Evolutionary conservation across 371 early-diverging fungal genomes (phyloP).

Genomic region (Apophysomyces trapeziformis): DNA sequence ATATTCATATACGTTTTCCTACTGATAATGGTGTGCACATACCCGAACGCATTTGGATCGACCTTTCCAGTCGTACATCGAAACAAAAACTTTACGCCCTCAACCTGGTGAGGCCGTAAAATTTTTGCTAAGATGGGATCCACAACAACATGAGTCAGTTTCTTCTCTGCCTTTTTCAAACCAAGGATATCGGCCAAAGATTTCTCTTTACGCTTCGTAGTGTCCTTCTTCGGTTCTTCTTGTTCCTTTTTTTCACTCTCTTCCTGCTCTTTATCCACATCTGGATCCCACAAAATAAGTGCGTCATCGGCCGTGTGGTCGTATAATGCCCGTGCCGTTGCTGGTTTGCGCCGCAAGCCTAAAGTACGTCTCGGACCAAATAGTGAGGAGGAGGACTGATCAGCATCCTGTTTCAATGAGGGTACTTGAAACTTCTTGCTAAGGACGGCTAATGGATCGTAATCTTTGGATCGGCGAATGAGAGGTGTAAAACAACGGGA

Average conservation of each 20-base stretch:
- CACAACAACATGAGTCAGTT: slow-evolving; percentile 65
- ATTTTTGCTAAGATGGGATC: slow-evolving; percentile 87
- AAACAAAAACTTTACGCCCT: slow-evolving; percentile 91
- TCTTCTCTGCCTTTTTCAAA: slow-evolving; percentile 54
- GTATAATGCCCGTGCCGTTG: slow-evolving; percentile 70
- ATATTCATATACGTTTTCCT: not conserved
- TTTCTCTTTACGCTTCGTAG: slow-evolving; percentile 37
- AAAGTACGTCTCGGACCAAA: slow-evolving; percentile 46
- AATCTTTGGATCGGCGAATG: slow-evolving; percentile 29
- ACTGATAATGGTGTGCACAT: not conserved
- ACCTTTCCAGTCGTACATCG: slow-evolving; percentile 87
- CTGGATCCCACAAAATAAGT: slow-evolving; percentile 84
- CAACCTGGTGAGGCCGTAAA: slow-evolving; percentile 95
- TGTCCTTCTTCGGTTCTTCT: slow-evolving; percentile 32
- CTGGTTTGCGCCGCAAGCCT: slow-evolving; percentile 65
- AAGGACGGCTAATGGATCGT: slow-evolving; percentile 36
- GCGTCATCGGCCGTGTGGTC: slow-evolving; percentile 88
- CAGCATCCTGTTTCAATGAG: slow-evolving; percentile 15
- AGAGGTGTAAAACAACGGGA: slow-evolving; percentile 23
- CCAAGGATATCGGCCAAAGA: slow-evolving; percentile 60
- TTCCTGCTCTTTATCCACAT: slow-evolving; percentile 46
- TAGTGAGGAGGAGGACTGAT: slow-evolving; percentile 2
- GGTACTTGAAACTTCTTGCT: slow-evolving; percentile 48
- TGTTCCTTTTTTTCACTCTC: slow-evolving; percentile 33
- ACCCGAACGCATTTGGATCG: slow-evolving; percentile 61